phyloP scores from a whole-genome alignment of 1,284 basidiomycete species.

The Microstroma glucosiphilum region DNA sequence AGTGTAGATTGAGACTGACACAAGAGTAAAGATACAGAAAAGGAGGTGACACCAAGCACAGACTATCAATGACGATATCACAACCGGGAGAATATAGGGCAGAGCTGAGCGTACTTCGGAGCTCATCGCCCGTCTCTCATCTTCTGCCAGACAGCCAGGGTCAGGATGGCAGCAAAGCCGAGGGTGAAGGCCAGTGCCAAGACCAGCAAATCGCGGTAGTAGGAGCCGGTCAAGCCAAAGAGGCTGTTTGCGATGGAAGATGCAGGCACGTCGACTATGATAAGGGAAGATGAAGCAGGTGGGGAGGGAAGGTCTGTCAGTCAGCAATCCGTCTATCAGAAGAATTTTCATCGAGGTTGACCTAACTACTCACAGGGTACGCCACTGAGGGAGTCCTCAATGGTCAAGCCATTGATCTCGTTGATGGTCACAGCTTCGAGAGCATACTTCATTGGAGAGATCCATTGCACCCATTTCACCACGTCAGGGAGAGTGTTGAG shows the following conservation, averaged over 20 bases:
- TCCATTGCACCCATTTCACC: slow-evolving; percentile 36
- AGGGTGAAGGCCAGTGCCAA: slow-evolving; percentile 28
- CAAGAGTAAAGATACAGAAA: no score
- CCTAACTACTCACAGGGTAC: neutral
- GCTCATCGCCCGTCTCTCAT: slow-evolving; percentile 3
- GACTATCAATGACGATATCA: no score
- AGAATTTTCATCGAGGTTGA: neutral
- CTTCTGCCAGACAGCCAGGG: neutral
- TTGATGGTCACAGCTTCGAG: slow-evolving; percentile 35
- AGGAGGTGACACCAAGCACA: no score
- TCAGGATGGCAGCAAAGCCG: slow-evolving; percentile 14
- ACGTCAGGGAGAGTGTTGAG: slow-evolving; percentile 24
- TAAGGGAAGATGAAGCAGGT: slow-evolving; percentile 13
- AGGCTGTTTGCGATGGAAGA: slow-evolving; percentile 23
- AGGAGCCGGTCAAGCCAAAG: slow-evolving; percentile 32
- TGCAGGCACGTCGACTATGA: slow-evolving; percentile 19
- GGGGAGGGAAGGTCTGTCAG: neutral
- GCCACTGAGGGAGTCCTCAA: slow-evolving; percentile 22
- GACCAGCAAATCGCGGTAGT: slow-evolving; percentile 34
- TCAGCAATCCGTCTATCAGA: no score
- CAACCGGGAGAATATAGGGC: no score
- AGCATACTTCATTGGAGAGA: slow-evolving; percentile 35
- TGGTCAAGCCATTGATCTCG: slow-evolving; percentile 26
- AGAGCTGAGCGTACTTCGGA: no score
- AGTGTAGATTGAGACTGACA: no score